phyloP scores from a whole-genome alignment of 768 basidiomycete species.

The Lepiota venenata region DNA sequence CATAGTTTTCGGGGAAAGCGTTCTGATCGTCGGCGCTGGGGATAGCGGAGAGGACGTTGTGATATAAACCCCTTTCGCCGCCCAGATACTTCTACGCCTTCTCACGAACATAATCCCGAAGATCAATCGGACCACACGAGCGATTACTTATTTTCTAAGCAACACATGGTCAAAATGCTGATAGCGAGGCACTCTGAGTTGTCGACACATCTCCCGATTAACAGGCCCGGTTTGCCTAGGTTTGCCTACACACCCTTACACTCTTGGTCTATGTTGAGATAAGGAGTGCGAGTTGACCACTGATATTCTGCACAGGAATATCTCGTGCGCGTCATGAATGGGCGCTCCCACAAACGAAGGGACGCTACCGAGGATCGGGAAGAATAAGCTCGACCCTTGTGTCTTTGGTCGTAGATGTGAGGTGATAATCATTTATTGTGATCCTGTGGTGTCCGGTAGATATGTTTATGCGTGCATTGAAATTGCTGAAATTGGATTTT shows the following conservation, averaged over 20 bases:
- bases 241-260: no score
- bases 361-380: slow-evolving; percentile 41
- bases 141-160: no score
- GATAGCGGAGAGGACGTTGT: slow-evolving; percentile 49
- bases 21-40: slow-evolving; percentile 44
- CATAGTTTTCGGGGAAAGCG: slow-evolving; percentile 35
- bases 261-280: slow-evolving; percentile 51
- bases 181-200: no score
- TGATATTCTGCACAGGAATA: slow-evolving; percentile 48
- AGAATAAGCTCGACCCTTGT: slow-evolving; percentile 45
- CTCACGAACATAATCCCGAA: no score
- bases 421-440: no score
- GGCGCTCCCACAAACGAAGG: slow-evolving; percentile 36
- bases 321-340: slow-evolving; percentile 28
- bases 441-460: neutral
- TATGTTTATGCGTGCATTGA: neutral
- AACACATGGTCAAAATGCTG: no score
- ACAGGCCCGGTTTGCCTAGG: no score
- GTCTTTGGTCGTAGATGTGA: neutral
- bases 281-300: slow-evolving; percentile 43
- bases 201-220: no score
- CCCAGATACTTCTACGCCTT: slow-evolving; percentile 31
- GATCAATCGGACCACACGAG: no score
- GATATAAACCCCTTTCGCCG: slow-evolving; percentile 35
- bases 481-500: neutral